Evolutionary conservation across 257 asterid genomes (phyloP).

Genomic region (Solanum ossicruentum): DNA sequence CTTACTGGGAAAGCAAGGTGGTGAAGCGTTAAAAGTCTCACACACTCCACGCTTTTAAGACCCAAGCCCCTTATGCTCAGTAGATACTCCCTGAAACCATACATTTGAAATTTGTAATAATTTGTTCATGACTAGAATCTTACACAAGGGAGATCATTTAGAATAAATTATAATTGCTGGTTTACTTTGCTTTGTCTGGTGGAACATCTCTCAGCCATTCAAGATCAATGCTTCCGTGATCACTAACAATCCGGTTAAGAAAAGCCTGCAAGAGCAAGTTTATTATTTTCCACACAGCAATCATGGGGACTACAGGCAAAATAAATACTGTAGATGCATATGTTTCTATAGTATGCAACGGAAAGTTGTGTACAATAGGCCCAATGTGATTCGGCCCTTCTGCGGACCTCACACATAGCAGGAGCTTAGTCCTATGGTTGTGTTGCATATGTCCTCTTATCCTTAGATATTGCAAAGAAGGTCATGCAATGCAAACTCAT

Average conservation of each 20-base stretch:
- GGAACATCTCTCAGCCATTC: conserved; percentile 96
- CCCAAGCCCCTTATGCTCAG: conserved; percentile 92
- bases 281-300: conserved; percentile 7
- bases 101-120: conserved; percentile 3
- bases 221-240: conserved; percentile 79
- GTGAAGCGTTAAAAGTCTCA: conserved; percentile 94
- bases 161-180: not conserved
- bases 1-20: conserved; percentile 99
- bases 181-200: conserved; percentile 94
- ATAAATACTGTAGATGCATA: not conserved
- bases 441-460: not conserved
- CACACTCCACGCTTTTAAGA: conserved; percentile 93
- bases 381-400: not conserved
- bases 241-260: conserved; percentile 68
- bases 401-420: not conserved
- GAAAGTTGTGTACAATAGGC: not conserved
- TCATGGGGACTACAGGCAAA: not conserved
- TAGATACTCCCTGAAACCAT: conserved; percentile 70
- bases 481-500: not conserved
- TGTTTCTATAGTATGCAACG: not conserved
- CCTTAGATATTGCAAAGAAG: not conserved
- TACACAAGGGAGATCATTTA: not conserved
- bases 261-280: conserved; percentile 49
- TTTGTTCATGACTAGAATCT: not conserved
- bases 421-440: not conserved